Evolutionary conservation across 2,329 filamentous ascomycete genomes (phyloP), one percentile per base, ranked within the genome.

Genomic region (Paecilomyces sp.): DNA sequence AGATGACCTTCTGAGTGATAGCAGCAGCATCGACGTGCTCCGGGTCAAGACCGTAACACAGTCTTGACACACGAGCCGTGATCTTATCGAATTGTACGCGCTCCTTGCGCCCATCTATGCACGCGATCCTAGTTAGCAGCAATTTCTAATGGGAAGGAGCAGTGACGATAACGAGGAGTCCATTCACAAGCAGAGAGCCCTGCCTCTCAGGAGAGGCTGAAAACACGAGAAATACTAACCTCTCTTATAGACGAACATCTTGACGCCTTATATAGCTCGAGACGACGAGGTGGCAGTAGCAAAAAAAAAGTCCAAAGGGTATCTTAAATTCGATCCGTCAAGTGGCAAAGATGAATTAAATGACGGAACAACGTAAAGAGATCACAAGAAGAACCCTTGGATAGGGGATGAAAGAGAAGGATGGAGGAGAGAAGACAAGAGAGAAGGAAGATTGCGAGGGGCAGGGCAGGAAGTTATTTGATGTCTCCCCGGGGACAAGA

Each of bases 61-160:
- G 84, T 72, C 94, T 88, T 54, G 94, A 97, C 68, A 99, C 94
- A 79, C 94, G 92, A 71, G 94, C 94, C 72, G 94, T 97, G 85
- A 99, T 99, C 83, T 99, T 99, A 85, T 99, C 94, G 82, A 99
- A 99, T 78, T 99, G 94, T 66, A 99, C 94, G 78, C 94, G 94
- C 85, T 99, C 94, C 83, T 97, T 96, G 83, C 94, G 94, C 80
- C 93, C 93, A 85, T 99, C 94, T 97, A 69, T 47, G 7, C 41
- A 56, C 31, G 54, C 61, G 58, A 57, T 52, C 47, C 60, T 53
- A 55, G 54, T 30, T 33, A 61, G 71, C 61, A 72, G 67, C 60
- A 60, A 52, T 59, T 25, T 60, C 28, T n/a, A 51, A 15, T 41
- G n/a, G 5, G 41, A 8, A 33, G 31, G 8, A 33, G 31, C 31